Conservation (phyloP, 345 rosid species). For the Dovyalis caffra region DNA sequence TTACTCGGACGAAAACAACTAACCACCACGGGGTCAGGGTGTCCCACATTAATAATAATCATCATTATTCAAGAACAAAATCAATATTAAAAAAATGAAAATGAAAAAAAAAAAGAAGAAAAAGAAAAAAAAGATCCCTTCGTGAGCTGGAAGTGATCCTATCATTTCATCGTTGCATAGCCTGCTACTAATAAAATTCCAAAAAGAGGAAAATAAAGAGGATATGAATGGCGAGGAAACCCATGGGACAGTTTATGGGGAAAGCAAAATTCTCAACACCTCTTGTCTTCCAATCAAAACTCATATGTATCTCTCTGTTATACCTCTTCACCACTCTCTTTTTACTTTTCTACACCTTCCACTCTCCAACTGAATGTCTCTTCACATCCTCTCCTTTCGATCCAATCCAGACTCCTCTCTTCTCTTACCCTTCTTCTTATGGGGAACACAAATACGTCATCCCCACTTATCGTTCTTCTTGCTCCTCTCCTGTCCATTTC, state of each 20-base stretch:
- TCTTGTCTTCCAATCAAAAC: conserved; percentile 63
- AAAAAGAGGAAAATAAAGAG: no score
- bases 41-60: no score
- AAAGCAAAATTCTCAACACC: conserved; percentile 29
- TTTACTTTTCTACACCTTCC: conserved; percentile 47
- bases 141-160: no score
- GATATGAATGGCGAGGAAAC: conserved; percentile 9
- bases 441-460: conserved; percentile 85
- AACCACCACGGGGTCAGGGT: no score
- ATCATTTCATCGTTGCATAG: no score
- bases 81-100: no score
- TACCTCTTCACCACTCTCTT: conserved; percentile 60
- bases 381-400: conserved; percentile 71
- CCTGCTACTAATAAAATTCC: no score
- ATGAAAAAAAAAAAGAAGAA: no score
- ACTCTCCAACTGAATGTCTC: conserved; percentile 57
- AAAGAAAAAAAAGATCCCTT: no score
- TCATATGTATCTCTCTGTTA: conserved; percentile 69
- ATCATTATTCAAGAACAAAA: no score
- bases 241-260: conserved; percentile 17
- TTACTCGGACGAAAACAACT: no score
- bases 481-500: conserved; percentile 68
- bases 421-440: conserved; percentile 71
- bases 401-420: conserved; percentile 61
- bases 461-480: conserved; percentile 59